Conservation (phyloP, 2,329 filamentous ascomycete genomes). For the Nemania diffusa region DNA sequence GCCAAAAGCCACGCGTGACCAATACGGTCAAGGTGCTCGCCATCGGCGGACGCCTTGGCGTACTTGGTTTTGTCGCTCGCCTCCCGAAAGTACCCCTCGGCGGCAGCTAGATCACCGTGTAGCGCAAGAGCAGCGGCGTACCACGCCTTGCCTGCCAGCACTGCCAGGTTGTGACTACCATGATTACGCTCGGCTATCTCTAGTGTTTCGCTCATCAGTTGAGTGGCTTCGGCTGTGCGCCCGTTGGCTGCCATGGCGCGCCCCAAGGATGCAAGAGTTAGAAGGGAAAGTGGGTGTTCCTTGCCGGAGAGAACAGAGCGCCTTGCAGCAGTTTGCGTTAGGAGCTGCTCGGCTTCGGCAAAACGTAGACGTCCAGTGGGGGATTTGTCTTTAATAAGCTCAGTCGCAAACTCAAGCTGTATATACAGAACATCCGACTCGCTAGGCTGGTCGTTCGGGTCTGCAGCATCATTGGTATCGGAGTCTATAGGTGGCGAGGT, state of each 20-base stretch:
- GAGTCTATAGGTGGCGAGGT: neutral
- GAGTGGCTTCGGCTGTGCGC: neutral
- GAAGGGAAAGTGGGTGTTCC: constrained; percentile 2
- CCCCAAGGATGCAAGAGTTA: neutral
- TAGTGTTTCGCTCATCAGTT: neutral
- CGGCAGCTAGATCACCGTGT: neutral
- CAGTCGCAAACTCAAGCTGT: neutral
- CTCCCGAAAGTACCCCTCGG: neutral
- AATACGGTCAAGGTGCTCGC: constrained; percentile 9
- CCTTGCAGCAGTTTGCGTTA: constrained; percentile 3
- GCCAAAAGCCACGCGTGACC: neutral
- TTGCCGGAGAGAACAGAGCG: constrained; percentile 3
- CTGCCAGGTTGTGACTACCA: neutral
- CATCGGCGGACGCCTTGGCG: neutral
- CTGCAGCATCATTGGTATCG: constrained; percentile 1
- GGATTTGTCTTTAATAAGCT: neutral
- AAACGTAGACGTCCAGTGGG: neutral
- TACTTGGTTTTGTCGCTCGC: neutral
- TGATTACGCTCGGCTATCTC: constrained; percentile 7
- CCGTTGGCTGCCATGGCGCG: constrained; percentile 1
- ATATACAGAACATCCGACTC: constrained; percentile 1
- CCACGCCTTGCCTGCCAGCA: constrained; percentile 3
- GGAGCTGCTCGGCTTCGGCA: neutral
- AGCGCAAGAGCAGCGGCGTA: constrained; percentile 1
- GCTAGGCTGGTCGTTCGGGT: constrained; percentile 2